phyloP scores from a whole-genome alignment of 1,139 yeast genomes.

The Ogataea hybrid region DNA sequence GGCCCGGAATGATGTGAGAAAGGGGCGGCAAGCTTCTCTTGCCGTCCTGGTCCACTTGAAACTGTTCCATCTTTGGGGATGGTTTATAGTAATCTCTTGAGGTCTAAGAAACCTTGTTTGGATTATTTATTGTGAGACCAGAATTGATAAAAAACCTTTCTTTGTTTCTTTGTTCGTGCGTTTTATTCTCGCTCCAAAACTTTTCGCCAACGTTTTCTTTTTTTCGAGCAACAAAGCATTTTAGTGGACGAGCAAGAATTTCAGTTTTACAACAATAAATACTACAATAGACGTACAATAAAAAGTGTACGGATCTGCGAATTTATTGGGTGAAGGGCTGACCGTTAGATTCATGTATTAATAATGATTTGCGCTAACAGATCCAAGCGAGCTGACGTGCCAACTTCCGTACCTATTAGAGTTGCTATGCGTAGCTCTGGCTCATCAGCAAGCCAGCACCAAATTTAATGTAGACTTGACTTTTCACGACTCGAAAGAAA shows the following conservation, averaged over 20 bases:
- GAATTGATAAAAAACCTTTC: conserved; percentile 5
- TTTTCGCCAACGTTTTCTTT: conserved; percentile 12
- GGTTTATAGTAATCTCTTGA: not conserved
- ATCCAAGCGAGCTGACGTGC: not conserved
- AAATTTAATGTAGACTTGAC: too few relatives aligned
- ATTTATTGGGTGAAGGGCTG: not conserved
- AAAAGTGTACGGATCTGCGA: not conserved
- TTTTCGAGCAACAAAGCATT: conserved; percentile 10
- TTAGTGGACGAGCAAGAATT: conserved; percentile 8
- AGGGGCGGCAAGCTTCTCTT: conserved; percentile 28
- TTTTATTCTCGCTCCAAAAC: conserved; percentile 7
- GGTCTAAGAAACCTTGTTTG: conserved; percentile 2
- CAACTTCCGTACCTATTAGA: too few relatives aligned
- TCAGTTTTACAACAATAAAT: not conserved
- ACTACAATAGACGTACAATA: conserved; percentile 2
- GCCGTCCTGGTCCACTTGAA: conserved; percentile 21
- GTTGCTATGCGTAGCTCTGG: too few relatives aligned
- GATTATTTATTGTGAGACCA: conserved; percentile 5
- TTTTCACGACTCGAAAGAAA: not conserved
- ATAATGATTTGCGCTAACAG: not conserved
- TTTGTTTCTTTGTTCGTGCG: conserved; percentile 10
- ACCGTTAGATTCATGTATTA: conserved; percentile 1
- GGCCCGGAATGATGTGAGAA: conserved; percentile 27
- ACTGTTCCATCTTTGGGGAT: conserved; percentile 17
- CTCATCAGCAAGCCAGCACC: too few relatives aligned